Percentiles rank a stretch among this genome's conserved stretches.
phyloP scores from a whole-genome alignment of 768 basidiomycete species.

The Hypholoma sublateritium region DNA sequence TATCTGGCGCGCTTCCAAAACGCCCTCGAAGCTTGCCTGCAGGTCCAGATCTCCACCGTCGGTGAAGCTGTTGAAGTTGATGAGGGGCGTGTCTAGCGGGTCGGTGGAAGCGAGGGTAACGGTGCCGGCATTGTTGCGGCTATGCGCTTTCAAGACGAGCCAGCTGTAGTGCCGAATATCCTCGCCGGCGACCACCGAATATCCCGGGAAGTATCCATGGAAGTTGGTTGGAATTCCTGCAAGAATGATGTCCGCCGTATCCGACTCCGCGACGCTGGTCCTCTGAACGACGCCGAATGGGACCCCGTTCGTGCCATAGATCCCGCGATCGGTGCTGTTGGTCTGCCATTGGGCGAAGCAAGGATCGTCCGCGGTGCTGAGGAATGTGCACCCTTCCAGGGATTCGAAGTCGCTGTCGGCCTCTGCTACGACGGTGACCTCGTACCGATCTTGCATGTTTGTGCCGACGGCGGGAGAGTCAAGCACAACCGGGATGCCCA shows the following conservation, averaged over 20 bases:
- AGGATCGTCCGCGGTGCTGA: background rate
- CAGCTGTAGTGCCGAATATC: background rate
- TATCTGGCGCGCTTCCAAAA: background rate
- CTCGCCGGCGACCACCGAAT: background rate
- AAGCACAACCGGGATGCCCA: background rate
- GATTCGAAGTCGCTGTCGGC: background rate
- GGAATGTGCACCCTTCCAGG: constrained; percentile 1
- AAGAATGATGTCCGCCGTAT: background rate
- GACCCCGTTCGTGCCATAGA: background rate
- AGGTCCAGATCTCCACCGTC: constrained; percentile 1
- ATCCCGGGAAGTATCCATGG: constrained; percentile 1
- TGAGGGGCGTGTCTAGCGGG: background rate
- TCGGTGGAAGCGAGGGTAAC: constrained; percentile 2
- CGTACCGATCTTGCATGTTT: constrained; percentile 5
- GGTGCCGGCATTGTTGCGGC: constrained; percentile 2
- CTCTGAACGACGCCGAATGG: background rate
- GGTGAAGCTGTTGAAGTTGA: background rate
- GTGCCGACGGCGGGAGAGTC: constrained; percentile 1
- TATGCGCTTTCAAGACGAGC: background rate
- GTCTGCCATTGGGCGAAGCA: background rate
- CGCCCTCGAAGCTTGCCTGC: background rate
- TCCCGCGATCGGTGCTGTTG: background rate
- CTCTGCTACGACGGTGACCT: background rate
- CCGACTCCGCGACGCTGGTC: background rate
- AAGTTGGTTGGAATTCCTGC: constrained; percentile 2